These are phyloP conservation scores for Fusarium lateritium DNA, from an alignment of 2,329 filamentous ascomycete species.

Conservation along the genomic window DNA sequence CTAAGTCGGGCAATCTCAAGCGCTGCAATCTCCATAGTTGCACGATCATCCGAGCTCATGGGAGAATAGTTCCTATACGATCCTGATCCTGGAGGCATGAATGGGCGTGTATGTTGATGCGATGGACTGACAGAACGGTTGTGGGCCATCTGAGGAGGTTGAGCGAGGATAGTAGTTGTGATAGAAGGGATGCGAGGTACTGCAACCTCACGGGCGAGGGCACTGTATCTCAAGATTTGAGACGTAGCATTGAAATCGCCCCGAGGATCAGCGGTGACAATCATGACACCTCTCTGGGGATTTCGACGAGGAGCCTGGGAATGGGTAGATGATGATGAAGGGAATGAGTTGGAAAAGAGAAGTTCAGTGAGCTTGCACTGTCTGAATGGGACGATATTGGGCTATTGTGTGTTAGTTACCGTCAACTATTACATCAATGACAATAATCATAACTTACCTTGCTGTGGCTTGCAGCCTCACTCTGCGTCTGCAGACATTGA, in stretches of 20 bases:
- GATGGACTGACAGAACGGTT: constrained; percentile 51
- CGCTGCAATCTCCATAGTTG: constrained; percentile 86
- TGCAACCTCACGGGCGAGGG: constrained; percentile 91
- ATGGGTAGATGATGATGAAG: constrained; percentile 65
- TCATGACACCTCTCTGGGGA: constrained; percentile 93
- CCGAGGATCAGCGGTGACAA: constrained; percentile 92
- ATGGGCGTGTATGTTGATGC: constrained; percentile 57
- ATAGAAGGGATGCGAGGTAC: constrained; percentile 90
- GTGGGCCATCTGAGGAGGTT: constrained; percentile 48
- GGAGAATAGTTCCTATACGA: constrained; percentile 59
- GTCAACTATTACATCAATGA: background rate
- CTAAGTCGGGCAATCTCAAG: constrained; percentile 84
- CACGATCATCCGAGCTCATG: constrained; percentile 65
- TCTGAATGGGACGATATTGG: constrained; percentile 81
- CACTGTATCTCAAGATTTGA: constrained; percentile 94
- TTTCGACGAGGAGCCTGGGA: constrained; percentile 65
- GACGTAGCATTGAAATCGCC: constrained; percentile 98
- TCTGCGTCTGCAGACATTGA: constrained; percentile 96
- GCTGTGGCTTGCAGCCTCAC: constrained; percentile 79
- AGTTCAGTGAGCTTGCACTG: constrained; percentile 90
- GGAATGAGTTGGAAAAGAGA: constrained; percentile 90
- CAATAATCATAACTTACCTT: constrained; percentile 68
- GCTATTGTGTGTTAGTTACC: constrained; percentile 60
- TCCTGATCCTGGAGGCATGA: constrained; percentile 57
- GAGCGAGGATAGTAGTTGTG: constrained; percentile 75